Conservation (phyloP, 108 stramenopile genomes). For the Skeletonema marinoi region DNA sequence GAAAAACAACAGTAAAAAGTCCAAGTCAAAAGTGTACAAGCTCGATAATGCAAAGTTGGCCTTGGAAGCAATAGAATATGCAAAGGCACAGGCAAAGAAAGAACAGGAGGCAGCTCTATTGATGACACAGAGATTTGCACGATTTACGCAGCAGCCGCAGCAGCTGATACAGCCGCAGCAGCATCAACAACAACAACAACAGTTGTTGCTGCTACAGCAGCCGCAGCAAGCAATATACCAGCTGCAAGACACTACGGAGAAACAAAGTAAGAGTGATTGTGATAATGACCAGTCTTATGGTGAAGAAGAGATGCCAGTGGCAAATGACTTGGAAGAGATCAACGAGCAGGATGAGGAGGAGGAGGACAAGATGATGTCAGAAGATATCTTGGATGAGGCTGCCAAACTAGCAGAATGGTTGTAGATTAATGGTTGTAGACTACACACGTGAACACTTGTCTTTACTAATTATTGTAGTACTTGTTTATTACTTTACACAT, state of each 20-base stretch:
- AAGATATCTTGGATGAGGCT: background rate
- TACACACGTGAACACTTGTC: background rate
- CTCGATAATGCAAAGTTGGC: background rate
- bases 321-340: background rate
- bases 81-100: background rate
- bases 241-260: too few relatives aligned
- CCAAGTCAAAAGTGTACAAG: background rate
- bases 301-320: background rate
- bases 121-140: background rate
- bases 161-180: background rate
- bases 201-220: too few relatives aligned
- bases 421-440: too few relatives aligned
- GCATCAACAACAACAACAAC: too few relatives aligned
- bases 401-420: background rate
- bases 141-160: background rate
- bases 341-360: background rate
- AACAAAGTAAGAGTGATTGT: background rate
- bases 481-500: too few relatives aligned
- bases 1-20: background rate
- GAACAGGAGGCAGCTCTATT: background rate
- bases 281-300: background rate
- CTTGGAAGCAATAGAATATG: background rate
- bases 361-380: too few relatives aligned
- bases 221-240: too few relatives aligned
- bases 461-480: too few relatives aligned